Evolutionary conservation across 2,329 filamentous ascomycete species (phyloP).

Genomic region (Dactylellina haptotyla): DNA sequence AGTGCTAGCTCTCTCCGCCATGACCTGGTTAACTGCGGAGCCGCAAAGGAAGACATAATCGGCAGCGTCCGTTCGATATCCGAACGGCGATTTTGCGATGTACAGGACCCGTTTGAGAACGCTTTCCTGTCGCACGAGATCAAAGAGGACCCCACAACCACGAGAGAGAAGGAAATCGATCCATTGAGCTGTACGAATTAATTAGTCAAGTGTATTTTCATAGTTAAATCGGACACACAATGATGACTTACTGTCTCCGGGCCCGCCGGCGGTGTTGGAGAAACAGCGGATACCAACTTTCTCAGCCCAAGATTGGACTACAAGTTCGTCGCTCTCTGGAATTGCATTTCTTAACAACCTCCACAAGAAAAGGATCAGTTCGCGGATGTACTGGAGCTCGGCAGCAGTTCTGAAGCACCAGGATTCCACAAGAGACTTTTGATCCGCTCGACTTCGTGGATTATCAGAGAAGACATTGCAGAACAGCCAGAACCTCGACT

Average conservation of each 20-base stretch:
- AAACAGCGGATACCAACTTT: constrained; percentile 47
- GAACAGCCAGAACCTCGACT: constrained; percentile 51
- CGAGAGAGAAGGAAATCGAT: constrained; percentile 51
- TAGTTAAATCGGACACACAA: neutral
- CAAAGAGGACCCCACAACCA: constrained; percentile 48
- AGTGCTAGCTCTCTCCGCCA: constrained; percentile 43
- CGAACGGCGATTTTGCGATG: constrained; percentile 50
- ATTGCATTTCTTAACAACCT: constrained; percentile 37
- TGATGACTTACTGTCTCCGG: constrained; percentile 33
- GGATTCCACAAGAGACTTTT: constrained; percentile 53
- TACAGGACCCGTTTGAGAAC: constrained; percentile 49
- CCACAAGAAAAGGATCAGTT: constrained; percentile 50
- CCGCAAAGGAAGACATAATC: constrained; percentile 52
- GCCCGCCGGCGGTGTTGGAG: constrained; percentile 26
- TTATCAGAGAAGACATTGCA: constrained; percentile 45
- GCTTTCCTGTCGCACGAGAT: constrained; percentile 43
- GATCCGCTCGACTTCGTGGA: constrained; percentile 47
- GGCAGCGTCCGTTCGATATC: constrained; percentile 47
- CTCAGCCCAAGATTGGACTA: constrained; percentile 44
- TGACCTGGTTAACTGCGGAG: constrained; percentile 48
- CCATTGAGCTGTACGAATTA: constrained; percentile 32
- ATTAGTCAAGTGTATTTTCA: neutral
- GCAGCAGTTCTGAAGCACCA: constrained; percentile 51
- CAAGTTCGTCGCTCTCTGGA: constrained; percentile 42
- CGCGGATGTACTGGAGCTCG: constrained; percentile 49